phyloP scores from a whole-genome alignment of 2,329 filamentous ascomycete genomes.

The Chaetomiaceae sp. region DNA sequence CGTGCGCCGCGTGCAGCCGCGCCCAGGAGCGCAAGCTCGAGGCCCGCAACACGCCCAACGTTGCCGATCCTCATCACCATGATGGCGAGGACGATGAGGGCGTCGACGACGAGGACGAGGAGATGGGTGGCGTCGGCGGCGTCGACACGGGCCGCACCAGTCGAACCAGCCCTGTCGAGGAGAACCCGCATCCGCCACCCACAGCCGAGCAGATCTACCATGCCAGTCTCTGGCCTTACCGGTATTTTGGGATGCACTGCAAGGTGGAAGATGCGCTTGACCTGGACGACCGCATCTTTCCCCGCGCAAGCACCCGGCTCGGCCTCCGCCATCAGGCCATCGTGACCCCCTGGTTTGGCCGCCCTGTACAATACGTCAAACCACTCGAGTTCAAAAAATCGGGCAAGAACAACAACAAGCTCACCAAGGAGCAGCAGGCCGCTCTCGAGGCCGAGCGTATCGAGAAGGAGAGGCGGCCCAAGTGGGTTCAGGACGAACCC shows the following conservation, averaged over 20 bases:
- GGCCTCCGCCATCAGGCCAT: constrained; percentile 89
- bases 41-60: constrained; percentile 76
- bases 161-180: constrained; percentile 60
- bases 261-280: constrained; percentile 92
- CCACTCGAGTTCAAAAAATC: constrained; percentile 79
- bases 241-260: constrained; percentile 93
- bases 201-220: constrained; percentile 89
- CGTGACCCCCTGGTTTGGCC: constrained; percentile 79
- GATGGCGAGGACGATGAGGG: constrained; percentile 63
- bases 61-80: constrained; percentile 62
- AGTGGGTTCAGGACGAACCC: constrained; percentile 91
- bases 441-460: constrained; percentile 78
- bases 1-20: constrained; percentile 90
- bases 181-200: constrained; percentile 53
- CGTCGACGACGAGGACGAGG: constrained; percentile 69
- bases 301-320: constrained; percentile 85
- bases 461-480: constrained; percentile 75
- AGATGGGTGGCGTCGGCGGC: constrained; percentile 46
- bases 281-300: constrained; percentile 96
- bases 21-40: constrained; percentile 93
- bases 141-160: constrained; percentile 40
- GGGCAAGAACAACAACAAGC: constrained; percentile 71
- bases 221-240: constrained; percentile 91
- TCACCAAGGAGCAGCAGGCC: constrained; percentile 74
- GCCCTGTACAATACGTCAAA: constrained; percentile 85